Conservation (phyloP, 2,329 filamentous ascomycete species). For the Alternaria dauci region DNA sequence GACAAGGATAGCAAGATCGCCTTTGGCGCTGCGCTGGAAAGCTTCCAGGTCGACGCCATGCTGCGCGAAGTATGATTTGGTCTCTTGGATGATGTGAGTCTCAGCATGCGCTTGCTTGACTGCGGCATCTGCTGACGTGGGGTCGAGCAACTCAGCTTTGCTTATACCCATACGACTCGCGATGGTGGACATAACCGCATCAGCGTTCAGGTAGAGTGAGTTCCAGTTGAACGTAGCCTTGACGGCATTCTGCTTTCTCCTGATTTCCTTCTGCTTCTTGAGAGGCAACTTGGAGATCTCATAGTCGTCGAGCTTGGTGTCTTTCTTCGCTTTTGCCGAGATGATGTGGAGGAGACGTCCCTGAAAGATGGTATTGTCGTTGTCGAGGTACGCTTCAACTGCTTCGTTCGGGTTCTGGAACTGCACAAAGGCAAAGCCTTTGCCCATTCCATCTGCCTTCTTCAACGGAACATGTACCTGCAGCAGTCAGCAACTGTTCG, state of each 20-base stretch:
- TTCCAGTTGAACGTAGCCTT: constrained; percentile 94
- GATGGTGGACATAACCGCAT: constrained; percentile 91
- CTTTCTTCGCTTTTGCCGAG: constrained; percentile 81
- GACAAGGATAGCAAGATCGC: constrained; percentile 86
- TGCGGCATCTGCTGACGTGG: constrained; percentile 92
- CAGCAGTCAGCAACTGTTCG: constrained; percentile 27
- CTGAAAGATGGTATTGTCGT: constrained; percentile 89
- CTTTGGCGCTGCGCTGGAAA: constrained; percentile 84
- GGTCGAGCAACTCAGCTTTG: constrained; percentile 91
- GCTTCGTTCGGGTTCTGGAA: constrained; percentile 77
- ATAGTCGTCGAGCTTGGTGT: constrained; percentile 84
- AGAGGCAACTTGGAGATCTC: constrained; percentile 88
- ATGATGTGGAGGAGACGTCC: constrained; percentile 91
- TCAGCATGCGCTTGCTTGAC: constrained; percentile 97
- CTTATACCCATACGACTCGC: constrained; percentile 86
- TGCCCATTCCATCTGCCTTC: constrained; percentile 73
- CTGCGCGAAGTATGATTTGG: constrained; percentile 85
- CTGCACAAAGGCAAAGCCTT: constrained; percentile 89
- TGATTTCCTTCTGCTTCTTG: constrained; percentile 92
- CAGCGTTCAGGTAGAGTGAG: constrained; percentile 95
- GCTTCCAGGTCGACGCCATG: constrained; percentile 92
- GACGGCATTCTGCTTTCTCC: constrained; percentile 80
- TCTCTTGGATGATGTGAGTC: constrained; percentile 95
- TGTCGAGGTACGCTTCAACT: constrained; percentile 76
- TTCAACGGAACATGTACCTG: constrained; percentile 89